Evolutionary conservation across 129 eudicot species (phyloP).

Genomic region (Silybum marianum): DNA sequence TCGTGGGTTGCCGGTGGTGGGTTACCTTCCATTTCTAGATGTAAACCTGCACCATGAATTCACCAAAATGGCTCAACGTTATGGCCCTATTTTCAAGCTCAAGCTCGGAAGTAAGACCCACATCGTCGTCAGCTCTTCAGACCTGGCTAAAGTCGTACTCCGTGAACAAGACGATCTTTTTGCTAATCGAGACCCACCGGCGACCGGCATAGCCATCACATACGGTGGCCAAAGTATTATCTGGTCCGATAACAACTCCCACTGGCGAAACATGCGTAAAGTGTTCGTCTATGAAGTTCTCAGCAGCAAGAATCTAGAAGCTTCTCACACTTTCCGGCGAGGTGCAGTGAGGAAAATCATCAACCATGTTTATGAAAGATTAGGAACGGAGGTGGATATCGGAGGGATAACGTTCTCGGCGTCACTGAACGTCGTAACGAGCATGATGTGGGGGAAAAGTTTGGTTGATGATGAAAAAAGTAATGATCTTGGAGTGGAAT

Average conservation of each 20-base stretch:
- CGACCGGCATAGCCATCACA: not conserved
- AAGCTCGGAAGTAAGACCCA: not conserved
- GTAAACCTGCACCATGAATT: not conserved
- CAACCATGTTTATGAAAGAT: not conserved
- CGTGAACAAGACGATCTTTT: not conserved
- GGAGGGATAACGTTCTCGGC: not conserved
- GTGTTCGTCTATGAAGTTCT: not conserved
- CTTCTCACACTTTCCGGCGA: not conserved
- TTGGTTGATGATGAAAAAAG: not conserved
- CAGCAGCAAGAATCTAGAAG: not conserved
- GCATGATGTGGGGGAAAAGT: not conserved
- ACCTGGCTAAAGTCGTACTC: not conserved
- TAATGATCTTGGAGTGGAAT: not conserved
- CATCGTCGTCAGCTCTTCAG: not conserved
- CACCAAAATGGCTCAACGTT: not conserved
- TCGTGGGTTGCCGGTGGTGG: not conserved
- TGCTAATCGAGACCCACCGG: constrained; percentile 11
- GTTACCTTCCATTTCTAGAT: not conserved
- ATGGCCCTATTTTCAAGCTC: not conserved
- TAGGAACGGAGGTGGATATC: not conserved
- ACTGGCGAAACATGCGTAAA: constrained; percentile 6
- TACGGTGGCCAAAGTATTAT: not conserved
- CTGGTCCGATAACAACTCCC: not conserved
- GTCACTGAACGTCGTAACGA: not conserved
- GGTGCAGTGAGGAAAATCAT: not conserved